Conservation (phyloP, 1,139 yeast genomes). For the Wickerhamiella pararugosa region DNA sequence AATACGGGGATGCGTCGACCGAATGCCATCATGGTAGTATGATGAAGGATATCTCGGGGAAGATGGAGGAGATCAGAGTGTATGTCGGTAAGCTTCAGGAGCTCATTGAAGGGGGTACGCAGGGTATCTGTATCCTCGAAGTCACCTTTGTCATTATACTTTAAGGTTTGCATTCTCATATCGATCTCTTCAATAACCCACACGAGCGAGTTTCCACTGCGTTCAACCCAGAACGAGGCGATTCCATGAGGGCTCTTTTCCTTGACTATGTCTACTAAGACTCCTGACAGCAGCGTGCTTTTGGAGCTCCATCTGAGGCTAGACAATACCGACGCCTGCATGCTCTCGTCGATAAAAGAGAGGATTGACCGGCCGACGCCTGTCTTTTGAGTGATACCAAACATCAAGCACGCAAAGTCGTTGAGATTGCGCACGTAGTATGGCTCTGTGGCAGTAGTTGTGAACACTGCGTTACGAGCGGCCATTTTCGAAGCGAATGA, state of each 20-base stretch:
- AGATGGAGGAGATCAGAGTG: not conserved
- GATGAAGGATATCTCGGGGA: not conserved
- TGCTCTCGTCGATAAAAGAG: constrained; percentile 65
- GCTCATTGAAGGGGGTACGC: constrained; percentile 1
- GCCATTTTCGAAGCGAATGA: constrained; percentile 22
- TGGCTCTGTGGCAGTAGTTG: constrained; percentile 61
- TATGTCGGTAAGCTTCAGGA: not conserved
- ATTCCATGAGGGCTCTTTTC: constrained; percentile 25
- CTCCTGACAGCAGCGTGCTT: constrained; percentile 36
- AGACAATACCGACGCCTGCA: constrained; percentile 19
- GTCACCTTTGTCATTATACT: constrained; percentile 23
- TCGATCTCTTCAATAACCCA: constrained; percentile 83
- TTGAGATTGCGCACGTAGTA: constrained; percentile 76
- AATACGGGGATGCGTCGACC: constrained; percentile 5
- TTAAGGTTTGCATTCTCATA: constrained; percentile 59
- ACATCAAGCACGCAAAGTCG: constrained; percentile 76
- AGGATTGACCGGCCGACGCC: constrained; percentile 49
- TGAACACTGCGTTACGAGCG: constrained; percentile 46
- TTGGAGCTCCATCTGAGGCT: constrained; percentile 1
- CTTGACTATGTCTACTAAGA: constrained; percentile 35
- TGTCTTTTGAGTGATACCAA: constrained; percentile 60
- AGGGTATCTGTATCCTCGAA: constrained; percentile 16
- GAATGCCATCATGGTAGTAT: not conserved
- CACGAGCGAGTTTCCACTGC: constrained; percentile 46
- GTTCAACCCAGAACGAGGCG: constrained; percentile 64